Conservation (phyloP, 352 stramenopile species). For the Pythium folliculosum region DNA sequence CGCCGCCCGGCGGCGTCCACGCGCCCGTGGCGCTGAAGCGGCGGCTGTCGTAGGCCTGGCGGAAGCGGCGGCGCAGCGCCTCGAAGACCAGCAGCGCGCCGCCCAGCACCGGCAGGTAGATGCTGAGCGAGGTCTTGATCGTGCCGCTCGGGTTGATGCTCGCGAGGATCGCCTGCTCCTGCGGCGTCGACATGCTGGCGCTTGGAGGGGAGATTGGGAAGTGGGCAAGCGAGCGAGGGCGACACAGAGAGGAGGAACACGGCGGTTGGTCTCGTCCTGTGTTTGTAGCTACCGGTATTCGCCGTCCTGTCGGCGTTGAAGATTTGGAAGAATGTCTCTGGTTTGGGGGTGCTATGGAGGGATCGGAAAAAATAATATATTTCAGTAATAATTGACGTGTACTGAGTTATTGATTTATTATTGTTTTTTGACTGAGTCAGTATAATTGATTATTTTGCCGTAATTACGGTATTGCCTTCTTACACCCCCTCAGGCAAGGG, state of each 20-base stretch:
- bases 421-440: no score
- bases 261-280: background rate
- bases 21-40: slow-evolving; percentile 33
- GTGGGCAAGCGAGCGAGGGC: background rate
- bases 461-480: no score
- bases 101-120: slow-evolving; percentile 63
- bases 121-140: slow-evolving; percentile 62
- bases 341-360: no score
- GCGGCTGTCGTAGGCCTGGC: slow-evolving; percentile 56
- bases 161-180: slow-evolving; percentile 47
- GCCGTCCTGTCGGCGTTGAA: slow-evolving; percentile 12
- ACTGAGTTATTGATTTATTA: no score
- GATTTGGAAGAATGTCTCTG: no score
- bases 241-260: background rate
- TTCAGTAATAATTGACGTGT: no score
- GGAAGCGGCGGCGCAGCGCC: slow-evolving; percentile 52
- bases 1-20: slow-evolving; percentile 23
- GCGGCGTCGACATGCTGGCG: slow-evolving; percentile 39
- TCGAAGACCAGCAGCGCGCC: slow-evolving; percentile 64
- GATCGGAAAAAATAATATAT: no score
- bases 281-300: slow-evolving; percentile 6
- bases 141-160: slow-evolving; percentile 71
- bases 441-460: no score
- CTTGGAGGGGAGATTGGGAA: background rate
- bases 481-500: no score